Evolutionary conservation across 106 monocot genomes (phyloP), one percentile per base, ranked within the genome.

Genomic region (Apostasia shenzhenica): DNA sequence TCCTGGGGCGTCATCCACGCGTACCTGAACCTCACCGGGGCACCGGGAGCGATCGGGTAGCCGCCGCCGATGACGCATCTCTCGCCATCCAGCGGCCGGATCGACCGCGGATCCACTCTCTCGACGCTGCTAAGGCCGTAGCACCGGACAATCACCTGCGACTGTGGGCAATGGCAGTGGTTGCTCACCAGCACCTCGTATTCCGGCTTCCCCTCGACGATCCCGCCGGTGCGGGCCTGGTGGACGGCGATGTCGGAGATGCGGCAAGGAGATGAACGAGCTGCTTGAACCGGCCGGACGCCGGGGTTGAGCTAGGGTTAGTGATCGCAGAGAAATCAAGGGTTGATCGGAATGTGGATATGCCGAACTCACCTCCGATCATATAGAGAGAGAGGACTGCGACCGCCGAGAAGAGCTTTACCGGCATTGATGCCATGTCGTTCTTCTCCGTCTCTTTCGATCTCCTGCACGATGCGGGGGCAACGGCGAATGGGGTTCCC

Each of bases 1-100:
- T 88, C 88, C 73, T 85, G 88, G 12, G 88, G 91, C 2, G 85
- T 88, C 80, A 81, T 81, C 91, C 88, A 92, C 4, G 91, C 91
- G 37, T 92, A 92, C 71, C 56, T 85, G 67, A 92, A 92, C 62
- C 66, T 63, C 39, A 92, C 68, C 14, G 68, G 70, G 41, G 82
- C 54, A 44, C 81, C 85, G 38, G 51, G 14, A 0, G 68, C 48
- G 47, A 88, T 11, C 10, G 91, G 75, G 39, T 64, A 61, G 1
- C 88, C 88, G 8, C 73, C 78, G 52, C 70, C 78, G 45, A 88
- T 64, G 75, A 92, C 37, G 72, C 91, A 92, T 10, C 57, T 12
- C 14, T 71, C 80, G 2, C 50, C 82, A 48, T 76, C 88, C 1
- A 88, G 59, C 14, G 88, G 73, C 12, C 54, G 72, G 52, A 92